Percentiles rank a stretch among this genome's conserved stretches.
phyloP scores from a whole-genome alignment of 305 asterid genomes.

The Fraxinus albicans region DNA sequence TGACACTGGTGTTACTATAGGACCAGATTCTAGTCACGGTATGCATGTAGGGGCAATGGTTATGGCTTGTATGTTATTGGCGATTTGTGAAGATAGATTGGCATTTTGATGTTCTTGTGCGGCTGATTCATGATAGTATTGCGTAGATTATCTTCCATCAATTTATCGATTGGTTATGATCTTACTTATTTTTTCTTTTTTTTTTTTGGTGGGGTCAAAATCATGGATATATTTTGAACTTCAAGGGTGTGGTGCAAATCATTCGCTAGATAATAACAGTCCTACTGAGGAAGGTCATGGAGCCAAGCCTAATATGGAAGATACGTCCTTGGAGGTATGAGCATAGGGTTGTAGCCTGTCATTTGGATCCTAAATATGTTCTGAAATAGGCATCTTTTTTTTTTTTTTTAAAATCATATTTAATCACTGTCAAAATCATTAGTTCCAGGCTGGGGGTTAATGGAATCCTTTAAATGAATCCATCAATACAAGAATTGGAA shows the following conservation, averaged over 20 bases:
- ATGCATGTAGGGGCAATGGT: slow-evolving; percentile 18
- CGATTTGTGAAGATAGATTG: slow-evolving; percentile 17
- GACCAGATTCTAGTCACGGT: slow-evolving; percentile 52
- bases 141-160: background rate
- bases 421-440: background rate
- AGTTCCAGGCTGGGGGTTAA: background rate
- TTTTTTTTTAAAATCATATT: background rate
- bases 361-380: background rate
- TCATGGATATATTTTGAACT: slow-evolving; percentile 28
- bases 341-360: slow-evolving; percentile 23
- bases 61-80: slow-evolving; percentile 11
- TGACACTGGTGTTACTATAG: slow-evolving; percentile 45
- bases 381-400: background rate
- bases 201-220: slow-evolving; percentile 8
- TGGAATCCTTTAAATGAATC: background rate
- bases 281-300: slow-evolving; percentile 42
- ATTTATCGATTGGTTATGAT: background rate
- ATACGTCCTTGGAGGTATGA: slow-evolving; percentile 56
- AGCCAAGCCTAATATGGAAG: slow-evolving; percentile 46
- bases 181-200: background rate
- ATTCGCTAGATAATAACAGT: slow-evolving; percentile 45
- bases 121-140: background rate
- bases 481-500: background rate
- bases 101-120: slow-evolving; percentile 3
- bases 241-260: slow-evolving; percentile 49